Evolutionary conservation across 2,329 filamentous ascomycete species (phyloP), one percentile per base, ranked within the genome.

Genomic region (Fusarium begoniae): DNA sequence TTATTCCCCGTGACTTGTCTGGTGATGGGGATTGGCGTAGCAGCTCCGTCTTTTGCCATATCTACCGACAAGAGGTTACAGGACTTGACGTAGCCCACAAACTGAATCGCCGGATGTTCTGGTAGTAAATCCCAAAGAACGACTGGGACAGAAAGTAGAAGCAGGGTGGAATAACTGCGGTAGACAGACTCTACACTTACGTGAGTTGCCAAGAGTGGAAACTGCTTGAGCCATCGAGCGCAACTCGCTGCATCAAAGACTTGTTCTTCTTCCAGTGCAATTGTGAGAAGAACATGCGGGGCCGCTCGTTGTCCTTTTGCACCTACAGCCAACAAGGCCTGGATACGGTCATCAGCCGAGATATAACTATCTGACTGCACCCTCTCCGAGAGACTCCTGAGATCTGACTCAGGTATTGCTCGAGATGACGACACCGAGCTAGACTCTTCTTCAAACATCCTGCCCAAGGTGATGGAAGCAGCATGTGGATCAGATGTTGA

Each of bases 201-300:
- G 22, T 65, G 75, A 53, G 73, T 78, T 53, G 76, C 76, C 40
- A 78, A 65, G 45, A 78, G 76, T 55, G 76, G 76, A 53, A 78
- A 78, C 54, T 78, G 76, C 70, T 78, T 78, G n/a, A 78, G 32
- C 76, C 76, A 78, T 63, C 76, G 76, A 61, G 64, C 59, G 28
- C 76, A 78, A 62, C 74, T 78, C 12, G 72, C 68, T 24, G 76
- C 72, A 67, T 78, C 76, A 14, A 77, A 66, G 35, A 75, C 68
- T 55, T 78, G 76, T 32, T 78, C 69, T 53, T 78, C 76, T 56
- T 78, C 76, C 18, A 78, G 51, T 26, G 75, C 72, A 59, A 78
- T 69, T n/a, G 70, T 78, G 15, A 78, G 61, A 45, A 78, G 75
- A 24, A 78, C 74, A 41, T 78, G 76, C 53, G 76, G 76, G 30